Percentiles rank a stretch among this genome's conserved stretches.
Evolutionary conservation across 169 alveolate genomes (phyloP).

Genomic region (Eimeria necatrix): DNA sequence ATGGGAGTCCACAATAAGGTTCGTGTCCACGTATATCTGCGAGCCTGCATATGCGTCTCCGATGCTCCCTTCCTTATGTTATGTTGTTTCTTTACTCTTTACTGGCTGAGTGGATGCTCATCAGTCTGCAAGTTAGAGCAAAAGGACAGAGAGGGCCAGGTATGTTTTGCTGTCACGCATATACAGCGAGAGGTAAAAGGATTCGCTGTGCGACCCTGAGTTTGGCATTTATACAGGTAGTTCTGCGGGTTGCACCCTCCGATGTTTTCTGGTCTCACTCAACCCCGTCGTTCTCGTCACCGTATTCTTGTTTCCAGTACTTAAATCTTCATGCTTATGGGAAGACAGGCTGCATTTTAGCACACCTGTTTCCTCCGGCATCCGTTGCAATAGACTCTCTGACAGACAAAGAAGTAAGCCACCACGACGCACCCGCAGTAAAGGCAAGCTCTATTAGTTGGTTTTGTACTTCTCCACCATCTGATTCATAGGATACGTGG

Average conservation of each 20-base stretch:
- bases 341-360: slow-evolving; percentile 76
- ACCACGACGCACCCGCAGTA: not conserved
- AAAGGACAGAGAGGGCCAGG: not conserved
- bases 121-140: too few relatives aligned
- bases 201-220: not conserved
- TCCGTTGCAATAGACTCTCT: slow-evolving; percentile 77
- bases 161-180: not conserved
- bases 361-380: slow-evolving; percentile 78
- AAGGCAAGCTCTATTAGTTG: too few relatives aligned
- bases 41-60: not conserved
- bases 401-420: slow-evolving; percentile 72
- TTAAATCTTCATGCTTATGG: slow-evolving; percentile 80
- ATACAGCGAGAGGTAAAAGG: not conserved
- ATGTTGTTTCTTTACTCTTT: too few relatives aligned
- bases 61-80: not conserved
- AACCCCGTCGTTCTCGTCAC: slow-evolving; percentile 65
- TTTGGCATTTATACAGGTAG: slow-evolving; percentile 51
- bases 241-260: slow-evolving; percentile 77
- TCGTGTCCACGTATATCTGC: not conserved
- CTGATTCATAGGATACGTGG: too few relatives aligned
- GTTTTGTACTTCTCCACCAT: too few relatives aligned
- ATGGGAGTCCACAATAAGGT: slow-evolving; percentile 82
- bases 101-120: not conserved
- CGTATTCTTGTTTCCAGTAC: slow-evolving; percentile 73
- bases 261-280: slow-evolving; percentile 75